A percentile compares a stretch with the other conserved stretches of the same genome.
Conservation (phyloP, 345 rosid genomes). For the Eucalyptus curtisii region DNA sequence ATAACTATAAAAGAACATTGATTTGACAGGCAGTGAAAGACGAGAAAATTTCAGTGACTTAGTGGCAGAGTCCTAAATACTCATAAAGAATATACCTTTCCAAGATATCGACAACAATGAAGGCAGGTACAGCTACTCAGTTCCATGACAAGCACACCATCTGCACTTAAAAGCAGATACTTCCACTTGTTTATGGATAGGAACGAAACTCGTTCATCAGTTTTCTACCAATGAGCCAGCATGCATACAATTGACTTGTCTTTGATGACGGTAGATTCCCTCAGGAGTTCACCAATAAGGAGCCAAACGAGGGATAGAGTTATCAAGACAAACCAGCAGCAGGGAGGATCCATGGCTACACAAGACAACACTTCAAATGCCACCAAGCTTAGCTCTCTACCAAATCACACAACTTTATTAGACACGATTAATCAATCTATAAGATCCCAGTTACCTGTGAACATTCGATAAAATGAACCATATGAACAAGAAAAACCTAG, state of each 20-base stretch:
- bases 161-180: not conserved
- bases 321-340: not conserved
- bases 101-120: not conserved
- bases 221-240: not conserved
- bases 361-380: not conserved
- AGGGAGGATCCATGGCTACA: not conserved
- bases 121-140: not conserved
- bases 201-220: not conserved
- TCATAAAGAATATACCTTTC: not conserved
- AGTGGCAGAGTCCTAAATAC: not conserved
- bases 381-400: not conserved
- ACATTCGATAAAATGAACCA: not conserved
- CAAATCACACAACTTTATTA: not conserved
- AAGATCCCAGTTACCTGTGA: not conserved
- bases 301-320: not conserved
- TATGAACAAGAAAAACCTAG: not conserved
- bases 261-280: not conserved
- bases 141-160: not conserved
- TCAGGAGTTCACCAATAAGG: not conserved
- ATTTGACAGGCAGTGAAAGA: not conserved
- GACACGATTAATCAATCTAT: not conserved
- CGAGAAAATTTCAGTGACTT: not conserved
- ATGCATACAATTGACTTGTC: not conserved
- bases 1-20: not conserved
- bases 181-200: not conserved